Conservation (phyloP, 352 stramenopile genomes). For the Phytopythium litorale region DNA sequence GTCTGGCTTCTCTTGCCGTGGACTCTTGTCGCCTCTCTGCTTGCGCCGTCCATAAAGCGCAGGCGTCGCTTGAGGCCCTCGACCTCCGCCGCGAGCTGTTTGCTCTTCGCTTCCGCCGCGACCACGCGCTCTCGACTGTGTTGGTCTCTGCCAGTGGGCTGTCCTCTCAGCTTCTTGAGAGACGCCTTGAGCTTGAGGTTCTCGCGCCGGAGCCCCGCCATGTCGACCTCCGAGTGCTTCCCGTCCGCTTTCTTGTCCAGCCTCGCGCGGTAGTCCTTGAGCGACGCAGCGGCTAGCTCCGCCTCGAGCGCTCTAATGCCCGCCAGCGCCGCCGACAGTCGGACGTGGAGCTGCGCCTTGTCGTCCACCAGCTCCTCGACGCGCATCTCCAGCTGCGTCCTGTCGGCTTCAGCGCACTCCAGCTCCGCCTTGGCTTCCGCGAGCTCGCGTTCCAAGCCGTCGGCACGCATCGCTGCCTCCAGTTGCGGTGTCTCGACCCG, state of each 20-base stretch:
- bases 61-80: background rate
- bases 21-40: background rate
- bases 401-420: background rate
- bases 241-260: background rate
- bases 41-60: background rate
- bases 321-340: background rate
- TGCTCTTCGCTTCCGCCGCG: background rate
- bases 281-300: background rate
- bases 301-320: background rate
- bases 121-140: background rate
- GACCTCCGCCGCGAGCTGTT: background rate
- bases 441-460: background rate
- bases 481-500: background rate
- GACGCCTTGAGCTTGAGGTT: background rate
- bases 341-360: conserved; percentile 1
- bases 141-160: background rate
- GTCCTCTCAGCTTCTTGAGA: background rate
- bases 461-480: background rate
- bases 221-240: background rate
- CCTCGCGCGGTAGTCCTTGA: background rate
- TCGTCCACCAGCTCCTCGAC: background rate
- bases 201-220: background rate
- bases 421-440: background rate
- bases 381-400: background rate
- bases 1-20: background rate